Percentiles rank a stretch among this genome's conserved stretches.
phyloP scores from a whole-genome alignment of 2,329 filamentous ascomycete genomes.

The Fusarium palustre region DNA sequence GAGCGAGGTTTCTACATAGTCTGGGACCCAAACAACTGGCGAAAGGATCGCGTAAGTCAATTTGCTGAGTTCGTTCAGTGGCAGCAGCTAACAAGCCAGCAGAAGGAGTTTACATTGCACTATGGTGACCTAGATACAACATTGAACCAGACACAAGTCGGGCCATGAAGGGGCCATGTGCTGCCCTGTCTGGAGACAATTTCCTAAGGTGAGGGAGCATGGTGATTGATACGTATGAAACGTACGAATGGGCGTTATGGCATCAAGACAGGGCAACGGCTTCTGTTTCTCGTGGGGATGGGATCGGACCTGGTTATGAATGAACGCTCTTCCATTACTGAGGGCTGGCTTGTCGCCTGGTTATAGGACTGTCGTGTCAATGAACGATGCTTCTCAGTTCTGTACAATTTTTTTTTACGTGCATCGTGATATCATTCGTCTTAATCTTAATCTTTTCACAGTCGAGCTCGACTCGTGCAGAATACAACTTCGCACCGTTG shows the following conservation, averaged over 20 bases:
- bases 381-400: constrained; percentile 46
- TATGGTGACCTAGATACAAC: constrained; percentile 71
- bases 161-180: constrained; percentile 38
- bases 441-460: neutral
- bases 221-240: constrained; percentile 37
- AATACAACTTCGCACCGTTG: neutral
- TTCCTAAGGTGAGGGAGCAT: constrained; percentile 28
- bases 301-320: constrained; percentile 49
- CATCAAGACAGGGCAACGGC: constrained; percentile 46
- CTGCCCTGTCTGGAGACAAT: constrained; percentile 23
- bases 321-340: constrained; percentile 48
- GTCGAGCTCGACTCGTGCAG: neutral
- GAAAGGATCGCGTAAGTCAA: constrained; percentile 69
- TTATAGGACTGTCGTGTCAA: constrained; percentile 43
- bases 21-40: constrained; percentile 72
- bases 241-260: constrained; percentile 50
- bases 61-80: constrained; percentile 25
- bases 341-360: constrained; percentile 46
- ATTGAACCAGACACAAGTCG: constrained; percentile 50
- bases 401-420: constrained; percentile 17
- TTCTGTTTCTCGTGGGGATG: constrained; percentile 48
- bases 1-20: constrained; percentile 76
- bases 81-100: constrained; percentile 11
- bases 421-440: neutral
- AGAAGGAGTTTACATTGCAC: constrained; percentile 71